Percentiles rank a stretch among this genome's conserved stretches.
These are phyloP conservation scores for Trichoderma semiorbis DNA, from an alignment of 2,329 filamentous ascomycete species.

Conservation along the genomic window DNA sequence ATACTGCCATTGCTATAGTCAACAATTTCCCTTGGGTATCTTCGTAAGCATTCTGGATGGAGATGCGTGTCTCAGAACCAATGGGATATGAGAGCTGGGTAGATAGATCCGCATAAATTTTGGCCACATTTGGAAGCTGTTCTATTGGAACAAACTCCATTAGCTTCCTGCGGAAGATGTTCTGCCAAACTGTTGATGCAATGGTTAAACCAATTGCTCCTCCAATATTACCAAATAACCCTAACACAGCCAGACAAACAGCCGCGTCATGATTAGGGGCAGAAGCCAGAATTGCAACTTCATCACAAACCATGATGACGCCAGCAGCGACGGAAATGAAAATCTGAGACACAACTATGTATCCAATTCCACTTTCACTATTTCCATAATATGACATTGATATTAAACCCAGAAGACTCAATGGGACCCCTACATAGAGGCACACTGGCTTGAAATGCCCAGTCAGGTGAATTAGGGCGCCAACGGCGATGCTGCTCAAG, in stretches of 20 bases:
- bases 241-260: slow-evolving; percentile 56
- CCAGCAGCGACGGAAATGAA: slow-evolving; percentile 60
- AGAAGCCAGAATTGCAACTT: slow-evolving; percentile 59
- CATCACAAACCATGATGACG: slow-evolving; percentile 55
- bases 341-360: slow-evolving; percentile 59
- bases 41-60: slow-evolving; percentile 59
- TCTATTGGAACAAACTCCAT: slow-evolving; percentile 45
- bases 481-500: slow-evolving; percentile 41
- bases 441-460: slow-evolving; percentile 50
- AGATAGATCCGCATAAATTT: slow-evolving; percentile 47
- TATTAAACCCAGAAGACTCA: slow-evolving; percentile 54
- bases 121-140: slow-evolving; percentile 30
- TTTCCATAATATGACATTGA: slow-evolving; percentile 61
- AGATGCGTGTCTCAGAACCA: slow-evolving; percentile 48
- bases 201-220: slow-evolving; percentile 58
- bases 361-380: slow-evolving; percentile 47
- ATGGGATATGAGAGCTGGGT: slow-evolving; percentile 51
- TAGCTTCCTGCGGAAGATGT: slow-evolving; percentile 53
- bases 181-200: slow-evolving; percentile 62
- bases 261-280: slow-evolving; percentile 59
- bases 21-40: slow-evolving; percentile 51
- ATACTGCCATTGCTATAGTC: slow-evolving; percentile 44
- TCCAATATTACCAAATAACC: slow-evolving; percentile 60
- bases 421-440: slow-evolving; percentile 37
- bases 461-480: slow-evolving; percentile 42